These are phyloP conservation scores for Cladorrhinum sp. DNA, from an alignment of 2,329 filamentous ascomycete species.

Conservation along the genomic window DNA sequence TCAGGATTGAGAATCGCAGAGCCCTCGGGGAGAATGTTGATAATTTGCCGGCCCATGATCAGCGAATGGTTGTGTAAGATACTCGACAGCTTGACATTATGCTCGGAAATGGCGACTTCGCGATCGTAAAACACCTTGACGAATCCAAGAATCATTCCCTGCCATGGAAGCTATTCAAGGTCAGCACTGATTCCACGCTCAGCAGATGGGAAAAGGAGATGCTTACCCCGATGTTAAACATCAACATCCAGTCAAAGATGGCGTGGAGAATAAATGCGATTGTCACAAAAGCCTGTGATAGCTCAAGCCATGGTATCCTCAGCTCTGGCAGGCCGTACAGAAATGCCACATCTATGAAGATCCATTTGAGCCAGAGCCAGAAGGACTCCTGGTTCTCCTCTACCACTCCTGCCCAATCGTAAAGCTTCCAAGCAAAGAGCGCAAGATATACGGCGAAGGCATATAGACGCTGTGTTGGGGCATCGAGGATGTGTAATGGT, in stretches of 20 bases:
- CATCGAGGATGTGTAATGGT: constrained; percentile 77
- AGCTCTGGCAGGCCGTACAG: constrained; percentile 83
- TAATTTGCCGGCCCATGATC: constrained; percentile 94
- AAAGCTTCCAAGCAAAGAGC: constrained; percentile 78
- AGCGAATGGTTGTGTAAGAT: constrained; percentile 90
- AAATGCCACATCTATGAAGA: constrained; percentile 78
- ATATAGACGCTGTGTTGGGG: constrained; percentile 86
- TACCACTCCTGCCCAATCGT: constrained; percentile 76
- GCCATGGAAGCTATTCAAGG: constrained; percentile 61
- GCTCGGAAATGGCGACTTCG: constrained; percentile 90
- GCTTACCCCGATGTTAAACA: constrained; percentile 82
- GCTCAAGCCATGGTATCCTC: constrained; percentile 94
- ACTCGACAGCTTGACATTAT: constrained; percentile 80
- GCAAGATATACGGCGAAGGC: constrained; percentile 74
- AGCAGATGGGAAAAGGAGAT: neutral
- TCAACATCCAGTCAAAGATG: constrained; percentile 76
- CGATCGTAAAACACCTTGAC: constrained; percentile 85
- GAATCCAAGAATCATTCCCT: constrained; percentile 68
- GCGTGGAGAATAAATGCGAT: constrained; percentile 70
- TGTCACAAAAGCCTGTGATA: constrained; percentile 72
- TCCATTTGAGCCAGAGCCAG: constrained; percentile 91
- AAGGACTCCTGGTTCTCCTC: constrained; percentile 85
- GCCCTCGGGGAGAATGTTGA: constrained; percentile 95
- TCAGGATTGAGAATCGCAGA: constrained; percentile 87
- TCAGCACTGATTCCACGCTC: constrained; percentile 4